Percentiles rank a stretch among this genome's conserved stretches.
Conservation (phyloP, 2,329 filamentous ascomycete species). For the Coniochaeta sp. region DNA sequence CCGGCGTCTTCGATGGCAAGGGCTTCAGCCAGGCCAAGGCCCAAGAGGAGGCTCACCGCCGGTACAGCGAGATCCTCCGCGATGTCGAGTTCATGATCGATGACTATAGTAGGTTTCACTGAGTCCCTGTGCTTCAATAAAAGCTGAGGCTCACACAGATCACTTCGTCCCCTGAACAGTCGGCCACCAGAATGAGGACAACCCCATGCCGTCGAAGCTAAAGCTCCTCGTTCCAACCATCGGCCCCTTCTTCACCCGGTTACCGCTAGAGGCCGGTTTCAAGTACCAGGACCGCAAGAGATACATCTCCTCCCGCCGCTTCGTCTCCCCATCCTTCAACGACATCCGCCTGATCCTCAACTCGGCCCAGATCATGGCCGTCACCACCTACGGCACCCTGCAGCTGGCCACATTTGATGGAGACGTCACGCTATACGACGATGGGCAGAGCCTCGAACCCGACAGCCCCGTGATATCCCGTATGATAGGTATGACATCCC, state of each 20-base stretch:
- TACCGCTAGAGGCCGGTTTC: slow-evolving; percentile 85
- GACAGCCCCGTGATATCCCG: slow-evolving; percentile 70
- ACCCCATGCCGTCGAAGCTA: slow-evolving; percentile 74
- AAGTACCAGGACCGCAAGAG: slow-evolving; percentile 80
- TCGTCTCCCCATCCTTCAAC: slow-evolving; percentile 95
- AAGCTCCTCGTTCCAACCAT: slow-evolving; percentile 86
- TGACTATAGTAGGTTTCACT: slow-evolving; percentile 64
- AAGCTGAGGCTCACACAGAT: not conserved
- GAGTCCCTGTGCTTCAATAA: not conserved
- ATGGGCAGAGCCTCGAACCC: slow-evolving; percentile 71
- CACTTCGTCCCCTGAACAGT: slow-evolving; percentile 38
- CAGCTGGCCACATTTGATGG: slow-evolving; percentile 94
- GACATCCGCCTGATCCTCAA: slow-evolving; percentile 90
- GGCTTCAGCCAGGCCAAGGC: slow-evolving; percentile 61
- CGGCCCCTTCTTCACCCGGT: slow-evolving; percentile 86
- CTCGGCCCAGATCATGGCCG: slow-evolving; percentile 86
- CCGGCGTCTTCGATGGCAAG: slow-evolving; percentile 69
- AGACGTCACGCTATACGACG: slow-evolving; percentile 91
- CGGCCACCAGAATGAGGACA: slow-evolving; percentile 58
- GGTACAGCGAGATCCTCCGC: slow-evolving; percentile 91
- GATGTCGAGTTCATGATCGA: slow-evolving; percentile 90
- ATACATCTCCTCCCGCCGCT: slow-evolving; percentile 83
- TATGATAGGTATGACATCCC: slow-evolving; percentile 35
- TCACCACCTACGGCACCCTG: slow-evolving; percentile 66
- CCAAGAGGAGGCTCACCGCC: slow-evolving; percentile 72